A percentile compares a stretch with the other conserved stretches of the same genome.
phyloP scores from a whole-genome alignment of 345 rosid genomes.

The Gossypium herbaceum region DNA sequence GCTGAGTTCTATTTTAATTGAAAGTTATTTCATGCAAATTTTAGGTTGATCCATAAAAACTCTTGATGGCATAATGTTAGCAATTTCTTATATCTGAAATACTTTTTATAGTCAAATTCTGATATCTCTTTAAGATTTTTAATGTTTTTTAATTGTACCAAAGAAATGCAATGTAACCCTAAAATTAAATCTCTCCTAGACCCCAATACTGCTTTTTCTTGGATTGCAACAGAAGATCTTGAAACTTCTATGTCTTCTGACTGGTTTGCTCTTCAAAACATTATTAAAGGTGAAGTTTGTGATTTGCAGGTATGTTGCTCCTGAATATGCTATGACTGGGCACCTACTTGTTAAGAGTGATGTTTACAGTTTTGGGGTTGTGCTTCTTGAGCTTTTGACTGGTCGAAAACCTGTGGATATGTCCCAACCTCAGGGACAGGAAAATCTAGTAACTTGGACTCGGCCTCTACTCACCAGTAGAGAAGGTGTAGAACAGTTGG shows the following conservation, averaged over 20 bases:
- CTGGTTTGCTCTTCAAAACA: background rate
- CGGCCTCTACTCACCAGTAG: slow-evolving; percentile 77
- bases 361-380: slow-evolving; percentile 97
- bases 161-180: background rate
- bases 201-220: background rate
- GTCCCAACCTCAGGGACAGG: slow-evolving; percentile 97
- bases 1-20: background rate
- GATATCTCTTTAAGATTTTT: background rate
- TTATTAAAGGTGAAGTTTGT: background rate
- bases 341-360: slow-evolving; percentile 98
- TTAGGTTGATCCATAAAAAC: background rate
- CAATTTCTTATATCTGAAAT: background rate
- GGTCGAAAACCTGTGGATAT: slow-evolving; percentile 98
- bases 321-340: slow-evolving; percentile 99
- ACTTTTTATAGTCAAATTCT: background rate
- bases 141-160: background rate
- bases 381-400: slow-evolving; percentile 93
- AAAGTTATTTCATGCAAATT: background rate
- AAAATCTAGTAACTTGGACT: slow-evolving; percentile 96
- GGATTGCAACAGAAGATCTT: background rate
- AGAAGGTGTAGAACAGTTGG: slow-evolving; percentile 84
- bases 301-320: slow-evolving; percentile 88
- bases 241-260: background rate
- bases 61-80: background rate
- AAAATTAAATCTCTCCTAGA: background rate